Evolutionary conservation across 371 early-diverging fungal species (phyloP).

Genomic region (Syncephalastrum racemosum): DNA sequence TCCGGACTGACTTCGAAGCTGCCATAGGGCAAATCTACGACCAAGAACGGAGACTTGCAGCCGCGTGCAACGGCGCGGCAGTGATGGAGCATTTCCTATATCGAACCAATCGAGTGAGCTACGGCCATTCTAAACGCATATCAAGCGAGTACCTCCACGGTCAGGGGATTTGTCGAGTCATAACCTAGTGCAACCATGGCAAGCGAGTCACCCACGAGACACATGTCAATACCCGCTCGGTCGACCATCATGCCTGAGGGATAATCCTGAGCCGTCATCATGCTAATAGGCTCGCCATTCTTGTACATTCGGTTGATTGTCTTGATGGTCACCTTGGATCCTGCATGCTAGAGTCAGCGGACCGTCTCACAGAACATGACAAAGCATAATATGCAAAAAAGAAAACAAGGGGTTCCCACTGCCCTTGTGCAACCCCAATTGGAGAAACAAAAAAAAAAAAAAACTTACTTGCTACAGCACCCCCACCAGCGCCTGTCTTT

Average conservation of each 20-base stretch:
- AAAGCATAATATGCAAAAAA: too few relatives aligned
- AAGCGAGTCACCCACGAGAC: slow-evolving; percentile 93
- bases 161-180: slow-evolving; percentile 82
- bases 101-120: background rate
- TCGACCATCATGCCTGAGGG: slow-evolving; percentile 86
- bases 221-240: slow-evolving; percentile 80
- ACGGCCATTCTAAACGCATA: background rate
- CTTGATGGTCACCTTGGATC: slow-evolving; percentile 18
- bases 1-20: slow-evolving; percentile 79
- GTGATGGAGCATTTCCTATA: slow-evolving; percentile 94
- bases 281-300: slow-evolving; percentile 55
- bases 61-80: slow-evolving; percentile 88
- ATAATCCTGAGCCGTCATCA: slow-evolving; percentile 90
- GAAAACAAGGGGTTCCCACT: too few relatives aligned
- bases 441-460: too few relatives aligned
- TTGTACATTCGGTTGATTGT: too few relatives aligned
- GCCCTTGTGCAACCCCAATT: too few relatives aligned
- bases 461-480: too few relatives aligned
- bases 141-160: slow-evolving; percentile 68
- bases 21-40: slow-evolving; percentile 93
- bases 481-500: too few relatives aligned
- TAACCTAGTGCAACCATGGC: slow-evolving; percentile 96
- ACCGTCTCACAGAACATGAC: too few relatives aligned
- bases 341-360: too few relatives aligned
- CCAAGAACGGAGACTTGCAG: slow-evolving; percentile 69